Evolutionary conservation across 192 early-diverging fungal genomes (phyloP).

Genomic region (Coemansia sp.): DNA sequence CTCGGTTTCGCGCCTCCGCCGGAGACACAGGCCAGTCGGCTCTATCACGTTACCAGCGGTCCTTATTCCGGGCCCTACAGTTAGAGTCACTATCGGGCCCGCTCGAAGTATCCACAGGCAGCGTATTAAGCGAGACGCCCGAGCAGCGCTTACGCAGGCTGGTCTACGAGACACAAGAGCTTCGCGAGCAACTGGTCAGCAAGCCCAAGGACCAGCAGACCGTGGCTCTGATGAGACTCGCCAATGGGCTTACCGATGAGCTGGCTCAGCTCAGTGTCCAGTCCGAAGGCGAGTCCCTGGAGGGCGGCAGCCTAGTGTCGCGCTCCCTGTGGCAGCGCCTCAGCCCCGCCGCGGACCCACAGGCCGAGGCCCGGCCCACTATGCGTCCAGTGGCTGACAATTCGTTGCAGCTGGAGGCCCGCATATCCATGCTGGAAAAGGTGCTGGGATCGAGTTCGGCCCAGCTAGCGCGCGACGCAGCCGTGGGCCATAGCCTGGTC

Average conservation of each 20-base stretch:
- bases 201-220: slow-evolving; percentile 4
- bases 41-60: slow-evolving; percentile 40
- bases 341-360: neutral
- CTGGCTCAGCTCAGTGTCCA: slow-evolving; percentile 27
- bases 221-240: slow-evolving; percentile 47
- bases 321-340: slow-evolving; percentile 27
- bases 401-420: slow-evolving; percentile 30
- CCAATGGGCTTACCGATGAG: slow-evolving; percentile 36
- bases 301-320: slow-evolving; percentile 8
- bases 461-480: neutral
- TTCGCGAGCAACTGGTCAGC: slow-evolving; percentile 63
- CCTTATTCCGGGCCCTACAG: slow-evolving; percentile 46
- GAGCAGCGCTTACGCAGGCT: slow-evolving; percentile 78
- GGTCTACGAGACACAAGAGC: slow-evolving; percentile 82
- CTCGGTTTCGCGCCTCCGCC: slow-evolving; percentile 34
- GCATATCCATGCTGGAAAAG: slow-evolving; percentile 39
- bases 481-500: slow-evolving; percentile 68
- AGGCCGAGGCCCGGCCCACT: neutral
- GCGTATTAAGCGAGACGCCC: slow-evolving; percentile 67
- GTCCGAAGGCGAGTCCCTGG: neutral
- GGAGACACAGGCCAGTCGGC: slow-evolving; percentile 29
- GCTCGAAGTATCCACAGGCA: neutral
- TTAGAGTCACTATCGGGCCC: slow-evolving; percentile 32
- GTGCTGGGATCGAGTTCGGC: slow-evolving; percentile 21
- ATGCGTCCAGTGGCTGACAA: neutral